Conservation (phyloP, 306 rosid species). For the Dryas drummondii region DNA sequence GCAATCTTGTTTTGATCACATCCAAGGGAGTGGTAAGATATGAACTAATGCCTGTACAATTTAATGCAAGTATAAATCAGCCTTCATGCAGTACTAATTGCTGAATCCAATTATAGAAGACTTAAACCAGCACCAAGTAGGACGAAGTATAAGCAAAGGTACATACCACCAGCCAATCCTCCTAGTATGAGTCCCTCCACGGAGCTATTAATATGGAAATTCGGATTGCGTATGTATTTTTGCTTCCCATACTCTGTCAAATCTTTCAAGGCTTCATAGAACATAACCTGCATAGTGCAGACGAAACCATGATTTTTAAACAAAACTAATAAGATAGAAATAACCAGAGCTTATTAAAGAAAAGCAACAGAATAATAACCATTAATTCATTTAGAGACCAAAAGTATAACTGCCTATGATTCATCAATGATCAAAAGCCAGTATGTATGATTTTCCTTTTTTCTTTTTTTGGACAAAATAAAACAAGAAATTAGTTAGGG, state of each 20-base stretch:
- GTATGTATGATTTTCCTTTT: not conserved
- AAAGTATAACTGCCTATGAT: not conserved
- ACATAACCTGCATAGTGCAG: constrained; percentile 56
- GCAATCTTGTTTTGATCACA: constrained; percentile 81
- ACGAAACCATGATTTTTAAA: not conserved
- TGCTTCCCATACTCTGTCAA: constrained; percentile 56
- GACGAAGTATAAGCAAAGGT: constrained; percentile 26
- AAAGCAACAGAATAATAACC: not conserved
- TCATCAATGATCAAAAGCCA: not conserved
- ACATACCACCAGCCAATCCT: constrained; percentile 91
- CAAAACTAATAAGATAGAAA: not conserved
- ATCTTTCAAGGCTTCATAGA: constrained; percentile 78
- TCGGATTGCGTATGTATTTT: constrained; percentile 44
- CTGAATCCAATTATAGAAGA: not conserved
- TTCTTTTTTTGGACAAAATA: no score
- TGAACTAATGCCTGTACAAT: constrained; percentile 66
- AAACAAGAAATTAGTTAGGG: not conserved
- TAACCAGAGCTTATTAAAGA: not conserved
- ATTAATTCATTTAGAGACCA: not conserved
- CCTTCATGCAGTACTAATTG: not conserved
- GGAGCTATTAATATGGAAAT: constrained; percentile 51
- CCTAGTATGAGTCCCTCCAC: constrained; percentile 76
- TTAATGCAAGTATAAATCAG: constrained; percentile 18
- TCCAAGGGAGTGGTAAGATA: constrained; percentile 92
- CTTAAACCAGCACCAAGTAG: constrained; percentile 3